Evolutionary conservation across 2,329 filamentous ascomycete genomes (phyloP).

Genomic region (Clonostachys rhizophaga): DNA sequence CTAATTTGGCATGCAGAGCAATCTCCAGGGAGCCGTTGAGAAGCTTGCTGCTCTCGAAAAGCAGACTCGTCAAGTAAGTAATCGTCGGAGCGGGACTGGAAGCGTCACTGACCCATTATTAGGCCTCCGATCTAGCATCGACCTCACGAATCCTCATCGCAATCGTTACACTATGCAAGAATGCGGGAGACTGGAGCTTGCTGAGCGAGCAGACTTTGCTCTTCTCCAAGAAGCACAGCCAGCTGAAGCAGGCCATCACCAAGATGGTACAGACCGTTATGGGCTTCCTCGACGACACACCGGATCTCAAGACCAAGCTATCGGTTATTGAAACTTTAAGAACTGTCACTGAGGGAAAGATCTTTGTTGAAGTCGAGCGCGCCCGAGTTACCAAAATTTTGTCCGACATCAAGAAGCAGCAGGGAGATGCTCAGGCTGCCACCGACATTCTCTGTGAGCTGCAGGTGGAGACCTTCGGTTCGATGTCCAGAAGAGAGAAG

Average conservation of each 20-base stretch:
- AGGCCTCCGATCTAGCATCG: constrained; percentile 94
- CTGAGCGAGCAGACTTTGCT: constrained; percentile 95
- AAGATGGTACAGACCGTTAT: constrained; percentile 99
- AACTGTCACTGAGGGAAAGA: constrained; percentile 98
- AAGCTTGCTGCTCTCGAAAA: constrained; percentile 92
- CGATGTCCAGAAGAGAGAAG: constrained; percentile 96
- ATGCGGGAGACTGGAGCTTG: constrained; percentile 86
- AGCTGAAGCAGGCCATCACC: constrained; percentile 97
- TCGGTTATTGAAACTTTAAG: constrained; percentile 91
- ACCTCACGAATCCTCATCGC: constrained; percentile 83
- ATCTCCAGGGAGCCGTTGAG: constrained; percentile 85
- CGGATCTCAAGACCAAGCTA: constrained; percentile 81
- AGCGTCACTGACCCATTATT: constrained; percentile 6
- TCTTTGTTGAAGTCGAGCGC: constrained; percentile 98
- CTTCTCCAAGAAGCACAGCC: constrained; percentile 98
- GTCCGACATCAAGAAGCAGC: constrained; percentile 94
- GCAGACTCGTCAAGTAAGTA: constrained; percentile 84
- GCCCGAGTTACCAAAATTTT: constrained; percentile 92
- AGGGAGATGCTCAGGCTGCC: constrained; percentile 86
- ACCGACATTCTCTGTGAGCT: constrained; percentile 94
- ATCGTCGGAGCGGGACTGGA: not conserved
- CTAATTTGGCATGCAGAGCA: constrained; percentile 41
- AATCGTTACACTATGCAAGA: constrained; percentile 92
- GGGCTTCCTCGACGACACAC: constrained; percentile 82
- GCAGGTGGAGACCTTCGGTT: constrained; percentile 98